Evolutionary conservation across 176 grass and related monocot genomes (phyloP), one percentile per base, ranked within the genome.

Genomic region (Tuctoria greenei): DNA sequence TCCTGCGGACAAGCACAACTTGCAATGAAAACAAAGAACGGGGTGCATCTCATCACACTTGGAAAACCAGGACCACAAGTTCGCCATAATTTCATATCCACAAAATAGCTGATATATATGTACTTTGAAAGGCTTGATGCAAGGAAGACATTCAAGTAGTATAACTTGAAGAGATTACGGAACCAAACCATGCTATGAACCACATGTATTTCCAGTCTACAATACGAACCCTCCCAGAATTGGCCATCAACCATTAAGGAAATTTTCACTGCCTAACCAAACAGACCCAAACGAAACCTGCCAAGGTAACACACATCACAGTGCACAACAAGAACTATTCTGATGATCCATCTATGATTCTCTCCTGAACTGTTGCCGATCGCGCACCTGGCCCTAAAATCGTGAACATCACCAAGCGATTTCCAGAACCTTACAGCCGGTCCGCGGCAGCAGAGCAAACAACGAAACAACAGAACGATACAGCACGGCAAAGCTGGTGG

Each of bases 1-100:
- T 76, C 66, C 91, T 93, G 66, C 73, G 67, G 23, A 83, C 36
- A 45, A 47, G 21, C 61, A 79, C 34, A 55, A 73, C 24, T 21
- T 66, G 44, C 40, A 54, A 54, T 23, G 51, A 54, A 21, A 54
- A 54, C 1, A 0, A 21, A 54, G 51, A 54, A 54, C 20, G 3
- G 6, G 51, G 21, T 54, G 51, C 18, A 54, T 9, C 17, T 21
- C 51, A 54, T 10, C 6, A 35, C 39, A 81, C 44, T 70, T 44
- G 68, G 70, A 21, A 10, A 49, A 24, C 47, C 47, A 40, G 59
- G 64, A 82, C 38, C 50, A 57, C 27, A 31, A 64, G 20, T 69
- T 81, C 36, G 34, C 18, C 56, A 76, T 40, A 40, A 18, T 17
- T 57, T 1, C 31, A 18, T 43, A 70, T 55, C 46, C 34, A 51